These are phyloP conservation scores for Apophysomyces variabilis DNA, from an alignment of 371 early-diverging fungal species.

Conservation along the genomic window DNA sequence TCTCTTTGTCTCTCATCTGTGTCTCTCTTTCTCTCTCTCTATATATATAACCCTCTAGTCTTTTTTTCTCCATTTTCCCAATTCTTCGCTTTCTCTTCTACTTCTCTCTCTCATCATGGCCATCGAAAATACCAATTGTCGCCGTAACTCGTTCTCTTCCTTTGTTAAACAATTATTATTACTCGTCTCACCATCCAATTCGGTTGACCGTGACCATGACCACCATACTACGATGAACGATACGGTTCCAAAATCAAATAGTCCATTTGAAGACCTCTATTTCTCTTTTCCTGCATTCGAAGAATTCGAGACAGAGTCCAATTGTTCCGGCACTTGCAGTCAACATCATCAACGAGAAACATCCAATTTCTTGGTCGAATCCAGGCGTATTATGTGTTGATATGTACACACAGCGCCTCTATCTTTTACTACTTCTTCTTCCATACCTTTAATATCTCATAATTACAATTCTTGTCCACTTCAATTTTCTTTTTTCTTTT, in stretches of 20 bases:
- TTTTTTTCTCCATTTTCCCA: neutral
- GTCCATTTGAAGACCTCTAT: constrained; percentile 26
- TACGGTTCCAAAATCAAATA: neutral
- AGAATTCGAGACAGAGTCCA: constrained; percentile 24
- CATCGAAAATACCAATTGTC: constrained; percentile 9
- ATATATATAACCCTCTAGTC: constrained; percentile 2
- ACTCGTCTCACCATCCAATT: constrained; percentile 19
- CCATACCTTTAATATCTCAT: neutral
- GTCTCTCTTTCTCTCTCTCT: constrained; percentile 12
- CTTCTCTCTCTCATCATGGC: constrained; percentile 10
- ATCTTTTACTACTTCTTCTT: neutral
- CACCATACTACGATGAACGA: neutral
- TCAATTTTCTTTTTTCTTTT: neutral
- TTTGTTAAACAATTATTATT: constrained; percentile 24
- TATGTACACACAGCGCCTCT: neutral
- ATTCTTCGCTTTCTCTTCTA: constrained; percentile 7
- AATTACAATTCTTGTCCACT: neutral
- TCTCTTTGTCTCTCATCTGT: neutral
- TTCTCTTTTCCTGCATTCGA: constrained; percentile 29
- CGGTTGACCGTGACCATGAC: constrained; percentile 13
- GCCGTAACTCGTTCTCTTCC: constrained; percentile 21
- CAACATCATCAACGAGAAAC: constrained; percentile 18
- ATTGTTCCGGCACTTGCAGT: constrained; percentile 17
- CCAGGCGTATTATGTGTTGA: constrained; percentile 10
- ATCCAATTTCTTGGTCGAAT: constrained; percentile 10